Base-by-base conservation (phyloP, 2,329 filamentous ascomycete genomes). In the Shiraia sp. region DNA sequence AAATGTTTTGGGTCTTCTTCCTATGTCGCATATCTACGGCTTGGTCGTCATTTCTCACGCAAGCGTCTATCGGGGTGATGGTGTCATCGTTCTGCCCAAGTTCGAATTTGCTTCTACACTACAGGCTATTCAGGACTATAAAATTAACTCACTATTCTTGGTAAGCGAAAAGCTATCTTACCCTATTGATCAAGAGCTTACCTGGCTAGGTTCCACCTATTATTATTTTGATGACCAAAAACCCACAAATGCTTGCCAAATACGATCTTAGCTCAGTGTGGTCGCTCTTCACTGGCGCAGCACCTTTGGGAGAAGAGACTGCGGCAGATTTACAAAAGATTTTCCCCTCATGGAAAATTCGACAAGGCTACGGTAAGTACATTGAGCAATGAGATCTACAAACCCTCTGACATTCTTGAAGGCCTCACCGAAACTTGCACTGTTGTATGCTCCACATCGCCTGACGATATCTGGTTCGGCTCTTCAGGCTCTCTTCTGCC, bases 21-120 rank as follows among this genome's bases (percentile, higher is more conserved):
- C 88, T 1, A 82, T 90, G 60, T 90, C 86, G 52, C 89, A 95
- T 59, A 93, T 93, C 50, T 95, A 92, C 65, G 82, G 82, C 3
- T 72, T 93, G 25, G 81, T 90, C 4, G 81, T 90, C 12, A 81
- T 90, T 45, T 82, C 81, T 29, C 83, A 88, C 63, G 70, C 75
- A 1, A 78, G 78, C 17, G 73, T 82, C 2, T 92, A 83, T 61
- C 79, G 85, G 28, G 89, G 89, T 8, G 88, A 93, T 53, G 81
- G 83, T 42, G 76, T 86, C 8, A 76, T 93, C 36, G 78, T 92
- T 4, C 75, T 93, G 26, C 84, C 79, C 30, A 88, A 86, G 55
- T 95, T 92, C 58, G 87, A 92, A 35, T 76, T 92, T 32, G 73
- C 77, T n/a, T 70, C 73, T 1, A 85, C 82, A 43, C 73, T 92